A percentile compares a stretch with the other conserved stretches of the same genome.
phyloP scores from a whole-genome alignment of 306 rosid species.

The Canavalia ensiformis region DNA sequence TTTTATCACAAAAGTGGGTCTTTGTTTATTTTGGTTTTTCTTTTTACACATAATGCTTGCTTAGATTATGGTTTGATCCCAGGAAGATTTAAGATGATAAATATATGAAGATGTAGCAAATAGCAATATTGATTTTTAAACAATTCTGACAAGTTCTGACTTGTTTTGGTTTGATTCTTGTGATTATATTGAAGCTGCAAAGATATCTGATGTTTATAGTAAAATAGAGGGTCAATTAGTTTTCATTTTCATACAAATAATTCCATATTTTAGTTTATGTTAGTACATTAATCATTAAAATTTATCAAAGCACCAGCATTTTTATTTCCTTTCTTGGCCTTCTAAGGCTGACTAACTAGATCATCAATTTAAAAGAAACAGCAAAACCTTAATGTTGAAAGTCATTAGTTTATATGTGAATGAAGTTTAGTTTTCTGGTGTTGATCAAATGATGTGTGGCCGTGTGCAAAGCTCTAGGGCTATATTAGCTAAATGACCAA shows the following conservation, averaged over 20 bases:
- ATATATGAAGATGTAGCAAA: not conserved
- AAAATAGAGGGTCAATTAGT: slow-evolving; percentile 14
- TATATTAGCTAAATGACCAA: slow-evolving; percentile 6
- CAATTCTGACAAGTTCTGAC: not conserved
- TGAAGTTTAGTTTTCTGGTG: slow-evolving; percentile 27
- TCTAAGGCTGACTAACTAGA: not conserved
- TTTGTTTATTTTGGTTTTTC: slow-evolving; percentile 46
- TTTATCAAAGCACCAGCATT: not conserved
- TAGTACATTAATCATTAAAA: not conserved
- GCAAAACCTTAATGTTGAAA: slow-evolving; percentile 11
- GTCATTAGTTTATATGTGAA: not conserved
- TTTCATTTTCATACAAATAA: slow-evolving; percentile 6
- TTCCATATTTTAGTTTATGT: slow-evolving; percentile 13
- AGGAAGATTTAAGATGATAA: slow-evolving; percentile 20
- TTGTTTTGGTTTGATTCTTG: slow-evolving; percentile 29
- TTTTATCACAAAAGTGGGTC: slow-evolving; percentile 86
- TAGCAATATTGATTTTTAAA: slow-evolving; percentile 32
- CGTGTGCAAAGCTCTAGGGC: not conserved
- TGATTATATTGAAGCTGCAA: slow-evolving; percentile 15
- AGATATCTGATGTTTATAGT: slow-evolving; percentile 5
- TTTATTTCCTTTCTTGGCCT: not conserved
- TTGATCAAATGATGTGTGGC: slow-evolving; percentile 7
- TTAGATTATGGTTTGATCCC: slow-evolving; percentile 35
- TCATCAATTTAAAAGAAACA: slow-evolving; percentile 1
- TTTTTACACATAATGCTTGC: slow-evolving; percentile 1